A percentile compares a stretch with the other conserved stretches of the same genome.
Conservation (phyloP, 345 rosid species). For the Hibiscus mutabilis region DNA sequence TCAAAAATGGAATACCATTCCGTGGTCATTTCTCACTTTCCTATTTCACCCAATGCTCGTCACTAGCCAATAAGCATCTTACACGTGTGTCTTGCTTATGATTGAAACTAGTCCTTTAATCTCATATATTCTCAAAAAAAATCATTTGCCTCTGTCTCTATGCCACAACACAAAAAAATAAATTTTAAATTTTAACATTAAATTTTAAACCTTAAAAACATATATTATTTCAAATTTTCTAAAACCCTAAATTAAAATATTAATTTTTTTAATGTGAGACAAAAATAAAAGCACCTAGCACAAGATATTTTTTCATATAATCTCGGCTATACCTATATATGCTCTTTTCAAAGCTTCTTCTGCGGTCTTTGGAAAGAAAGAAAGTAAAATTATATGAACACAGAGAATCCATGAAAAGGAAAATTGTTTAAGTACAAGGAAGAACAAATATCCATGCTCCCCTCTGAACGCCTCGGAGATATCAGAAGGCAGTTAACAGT, state of each 20-base stretch:
- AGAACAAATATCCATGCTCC: constrained; percentile 30
- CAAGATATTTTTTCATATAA: neutral
- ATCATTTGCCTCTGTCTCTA: too few species aligned
- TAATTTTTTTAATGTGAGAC: too few species aligned
- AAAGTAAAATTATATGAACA: too few species aligned
- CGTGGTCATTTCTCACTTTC: constrained; percentile 70
- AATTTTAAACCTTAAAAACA: too few species aligned
- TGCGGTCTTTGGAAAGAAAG: constrained; percentile 19
- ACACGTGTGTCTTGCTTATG: constrained; percentile 35
- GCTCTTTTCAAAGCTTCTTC: constrained; percentile 29
- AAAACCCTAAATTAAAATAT: too few species aligned
- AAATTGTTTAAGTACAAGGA: too few species aligned
- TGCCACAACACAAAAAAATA: too few species aligned
- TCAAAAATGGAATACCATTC: constrained; percentile 54
- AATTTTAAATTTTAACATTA: too few species aligned
- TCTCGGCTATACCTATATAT: constrained; percentile 15
- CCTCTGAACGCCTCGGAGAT: constrained; percentile 36
- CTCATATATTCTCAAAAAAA: neutral
- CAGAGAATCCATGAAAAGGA: too few species aligned
- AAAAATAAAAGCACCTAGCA: too few species aligned
- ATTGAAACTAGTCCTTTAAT: constrained; percentile 24
- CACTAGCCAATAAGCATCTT: constrained; percentile 15
- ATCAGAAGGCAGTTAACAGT: too few species aligned
- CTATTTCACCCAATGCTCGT: constrained; percentile 24
- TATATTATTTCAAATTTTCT: too few species aligned